A percentile compares a stretch with the other conserved stretches of the same genome.
Evolutionary conservation across 768 basidiomycete species (phyloP).

Genomic region (Suillus spraguei): DNA sequence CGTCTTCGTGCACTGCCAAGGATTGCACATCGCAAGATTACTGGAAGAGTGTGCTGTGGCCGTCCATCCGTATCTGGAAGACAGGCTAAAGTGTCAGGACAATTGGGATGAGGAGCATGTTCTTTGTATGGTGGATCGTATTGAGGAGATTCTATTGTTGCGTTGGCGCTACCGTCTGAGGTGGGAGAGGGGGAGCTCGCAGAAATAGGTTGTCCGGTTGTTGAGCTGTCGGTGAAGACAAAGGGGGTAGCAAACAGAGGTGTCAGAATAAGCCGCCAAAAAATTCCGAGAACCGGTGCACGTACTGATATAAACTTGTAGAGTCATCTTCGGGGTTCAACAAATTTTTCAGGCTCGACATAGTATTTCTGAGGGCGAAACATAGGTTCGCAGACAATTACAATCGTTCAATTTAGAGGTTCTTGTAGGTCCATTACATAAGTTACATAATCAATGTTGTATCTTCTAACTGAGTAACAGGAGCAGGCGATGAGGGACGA

Average conservation of each 20-base stretch:
- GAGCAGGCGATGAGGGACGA: slow-evolving; percentile 1
- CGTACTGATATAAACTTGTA: slow-evolving; percentile 45
- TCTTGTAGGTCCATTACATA: slow-evolving; percentile 34
- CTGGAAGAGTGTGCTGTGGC: slow-evolving; percentile 83
- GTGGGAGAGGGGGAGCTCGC: slow-evolving; percentile 39
- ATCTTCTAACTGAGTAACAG: neutral
- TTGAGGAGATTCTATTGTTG: slow-evolving; percentile 26
- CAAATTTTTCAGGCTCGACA: slow-evolving; percentile 59
- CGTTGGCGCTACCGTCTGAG: slow-evolving; percentile 35
- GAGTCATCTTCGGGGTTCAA: slow-evolving; percentile 55
- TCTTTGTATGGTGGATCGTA: slow-evolving; percentile 34
- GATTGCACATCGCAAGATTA: slow-evolving; percentile 84
- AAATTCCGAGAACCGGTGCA: slow-evolving; percentile 16
- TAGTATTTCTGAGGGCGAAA: slow-evolving; percentile 33
- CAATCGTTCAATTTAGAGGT: slow-evolving; percentile 22
- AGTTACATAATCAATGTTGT: slow-evolving; percentile 29
- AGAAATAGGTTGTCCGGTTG: slow-evolving; percentile 24
- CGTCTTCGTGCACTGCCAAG: slow-evolving; percentile 75
- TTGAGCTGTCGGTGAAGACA: slow-evolving; percentile 32
- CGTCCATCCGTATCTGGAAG: slow-evolving; percentile 77
- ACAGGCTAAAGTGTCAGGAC: slow-evolving; percentile 77
- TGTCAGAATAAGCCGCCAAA: slow-evolving; percentile 14
- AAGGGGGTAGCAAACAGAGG: slow-evolving; percentile 24
- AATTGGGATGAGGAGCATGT: slow-evolving; percentile 71
- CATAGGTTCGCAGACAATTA: slow-evolving; percentile 15